Base-by-base conservation (phyloP, 129 eudicot genomes). In the Escallonia rubra region DNA sequence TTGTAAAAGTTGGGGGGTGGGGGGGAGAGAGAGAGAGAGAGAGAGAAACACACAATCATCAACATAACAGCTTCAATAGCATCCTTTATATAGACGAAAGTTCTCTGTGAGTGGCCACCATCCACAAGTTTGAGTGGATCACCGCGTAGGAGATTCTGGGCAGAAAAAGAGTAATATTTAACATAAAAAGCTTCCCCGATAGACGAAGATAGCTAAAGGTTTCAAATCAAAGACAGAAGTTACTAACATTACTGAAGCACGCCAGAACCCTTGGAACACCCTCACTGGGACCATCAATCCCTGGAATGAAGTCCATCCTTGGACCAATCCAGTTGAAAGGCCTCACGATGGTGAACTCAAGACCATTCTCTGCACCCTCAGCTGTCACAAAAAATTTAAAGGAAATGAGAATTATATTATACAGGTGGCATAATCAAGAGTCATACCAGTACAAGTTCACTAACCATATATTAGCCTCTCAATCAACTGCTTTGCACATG, bases 261-360 rank as follows among this genome's bases (percentile, higher is more conserved):
- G 98, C 98, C 5, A 92, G 82, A 78, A 92, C 98, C 72, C 98
- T 84, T 42, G 98, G 98, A 72, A 92, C 98, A 59, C 96, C 98
- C 80, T 92, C 98, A 44, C 96, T 92, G 59, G 98, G 98, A 52
- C 98, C 98, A 80, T 92, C 98, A 76, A 92, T 89, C 48, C 98
- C 98, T 2, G 98, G 98, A 13, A 92, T 92, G 83, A 92, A 92
- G 76, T 92, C 98, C 98, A 92, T 93, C 76, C 98, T 86, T 42
- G 98, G 98, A 78, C 98, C 98, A 71, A 93, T 93, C 98, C 98
- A 89, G 86, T 93, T 93, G 74, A 93, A 93, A 54, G 98, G 98
- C 74, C 98, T 86, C 55, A 93, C 98, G 66, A 93, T 93, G 65
- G 98, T 89, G 75, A 93, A 93, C 65, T 93, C 96, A 34, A 89